phyloP scores from a whole-genome alignment of 495 filamentous ascomycete genomes.

The Poronia punctata region DNA sequence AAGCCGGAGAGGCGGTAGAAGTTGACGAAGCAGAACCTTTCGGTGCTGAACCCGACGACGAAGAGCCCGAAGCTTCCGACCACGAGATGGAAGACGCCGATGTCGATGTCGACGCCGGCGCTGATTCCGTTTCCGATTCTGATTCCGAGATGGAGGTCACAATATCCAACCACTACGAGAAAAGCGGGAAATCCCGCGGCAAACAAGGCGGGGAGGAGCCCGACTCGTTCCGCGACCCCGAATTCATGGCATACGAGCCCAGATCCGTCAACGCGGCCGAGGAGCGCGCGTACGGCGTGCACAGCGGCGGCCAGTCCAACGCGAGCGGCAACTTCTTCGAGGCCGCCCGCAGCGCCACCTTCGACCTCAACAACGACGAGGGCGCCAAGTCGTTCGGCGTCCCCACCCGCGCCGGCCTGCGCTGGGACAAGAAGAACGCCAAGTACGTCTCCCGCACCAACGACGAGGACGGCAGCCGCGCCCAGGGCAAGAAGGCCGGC shows the following conservation, averaged over 20 bases:
- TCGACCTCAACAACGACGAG: constrained; percentile 87
- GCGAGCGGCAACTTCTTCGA: constrained; percentile 67
- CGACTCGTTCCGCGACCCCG: constrained; percentile 62
- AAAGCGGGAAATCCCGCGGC: constrained; percentile 30
- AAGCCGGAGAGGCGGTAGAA: constrained; percentile 22
- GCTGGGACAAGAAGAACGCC: constrained; percentile 95
- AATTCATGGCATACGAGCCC: constrained; percentile 95
- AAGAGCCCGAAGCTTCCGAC: constrained; percentile 25
- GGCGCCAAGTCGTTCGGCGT: constrained; percentile 67
- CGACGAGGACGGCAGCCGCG: constrained; percentile 85
- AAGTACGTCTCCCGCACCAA: constrained; percentile 89
- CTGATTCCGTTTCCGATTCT: constrained; percentile 62
- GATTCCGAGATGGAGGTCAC: constrained; percentile 78
- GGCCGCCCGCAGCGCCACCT: constrained; percentile 71
- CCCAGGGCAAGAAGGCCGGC: constrained; percentile 63
- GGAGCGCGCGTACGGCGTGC: constrained; percentile 85
- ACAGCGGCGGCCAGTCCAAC: constrained; percentile 59
- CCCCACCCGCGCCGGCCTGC: constrained; percentile 63
- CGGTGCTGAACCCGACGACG: constrained; percentile 40
- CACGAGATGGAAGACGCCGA: constrained; percentile 7
- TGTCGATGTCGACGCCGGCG: constrained; percentile 48
- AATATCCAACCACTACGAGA: constrained; percentile 51
- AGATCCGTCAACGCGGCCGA: constrained; percentile 68
- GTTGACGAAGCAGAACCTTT: constrained; percentile 34
- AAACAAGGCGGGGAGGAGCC: constrained; percentile 34